These are phyloP conservation scores for Microbotryomycetes sp. DNA, from an alignment of 1,284 basidiomycete genomes.

Conservation along the genomic window DNA sequence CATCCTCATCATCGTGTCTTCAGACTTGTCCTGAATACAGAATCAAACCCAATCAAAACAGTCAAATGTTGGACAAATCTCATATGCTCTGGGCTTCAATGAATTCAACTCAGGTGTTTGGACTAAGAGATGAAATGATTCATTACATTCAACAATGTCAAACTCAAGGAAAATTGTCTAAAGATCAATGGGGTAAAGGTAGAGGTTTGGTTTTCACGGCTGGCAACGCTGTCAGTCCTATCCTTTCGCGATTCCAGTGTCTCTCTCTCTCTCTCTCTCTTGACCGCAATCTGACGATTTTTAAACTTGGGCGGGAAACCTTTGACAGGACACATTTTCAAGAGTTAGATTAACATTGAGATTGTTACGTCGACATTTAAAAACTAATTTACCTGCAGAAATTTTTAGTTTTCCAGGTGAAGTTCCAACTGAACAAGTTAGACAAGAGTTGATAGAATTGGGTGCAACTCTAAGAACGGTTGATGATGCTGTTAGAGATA, in stretches of 20 bases:
- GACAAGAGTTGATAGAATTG: conserved; percentile 40
- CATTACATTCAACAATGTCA: not conserved
- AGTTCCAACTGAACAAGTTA: conserved; percentile 40
- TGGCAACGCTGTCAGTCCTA: conserved; percentile 42
- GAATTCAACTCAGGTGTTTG: conserved; percentile 5
- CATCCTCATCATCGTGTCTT: too few species aligned
- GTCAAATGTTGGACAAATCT: conserved; percentile 12
- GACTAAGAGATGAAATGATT: conserved; percentile 10
- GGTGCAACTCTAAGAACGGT: conserved; percentile 44
- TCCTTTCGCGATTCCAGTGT: too few species aligned
- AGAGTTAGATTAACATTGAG: conserved; percentile 45
- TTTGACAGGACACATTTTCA: conserved; percentile 44
- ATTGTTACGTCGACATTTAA: conserved; percentile 42
- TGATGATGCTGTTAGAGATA: conserved; percentile 22
- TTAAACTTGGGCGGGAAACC: not conserved
- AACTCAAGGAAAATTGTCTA: conserved; percentile 8
- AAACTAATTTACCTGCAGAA: conserved; percentile 43
- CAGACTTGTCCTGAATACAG: conserved; percentile 22
- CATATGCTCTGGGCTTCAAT: conserved; percentile 14
- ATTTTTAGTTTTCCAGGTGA: conserved; percentile 48
- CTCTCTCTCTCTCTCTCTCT: not conserved
- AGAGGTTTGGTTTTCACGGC: conserved; percentile 46
- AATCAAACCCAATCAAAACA: conserved; percentile 24
- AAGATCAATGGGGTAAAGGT: conserved; percentile 11
- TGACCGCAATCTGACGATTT: not conserved